Base-by-base conservation (phyloP, 169 alveolate genomes). In the Cryptosporidium viatorum region DNA sequence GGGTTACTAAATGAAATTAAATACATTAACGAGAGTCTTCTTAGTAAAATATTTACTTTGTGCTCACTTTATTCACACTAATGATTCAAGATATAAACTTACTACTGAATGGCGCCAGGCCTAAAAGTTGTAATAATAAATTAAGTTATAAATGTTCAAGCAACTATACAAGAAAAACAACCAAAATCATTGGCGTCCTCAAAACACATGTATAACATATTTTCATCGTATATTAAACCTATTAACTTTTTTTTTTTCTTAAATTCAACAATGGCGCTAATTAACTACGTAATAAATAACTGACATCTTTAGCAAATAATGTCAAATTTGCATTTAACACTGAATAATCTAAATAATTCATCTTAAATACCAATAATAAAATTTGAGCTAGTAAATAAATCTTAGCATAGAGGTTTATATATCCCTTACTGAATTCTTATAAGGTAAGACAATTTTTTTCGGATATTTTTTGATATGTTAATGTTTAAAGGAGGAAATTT, bases 401-500 rank as follows among this genome's bases (percentile, higher is more conserved):
- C 18, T 9, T 0, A 55, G n/a, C n/a, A 1, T n/a, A 1, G 35
- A 55, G 37, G 67, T 55, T n/a, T 23, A 3, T 55, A 23, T 29
- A 55, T 55, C n/a, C 67, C 35, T 21, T 55, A 41, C 7, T 55
- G 67, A 21, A 55, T 26, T 55, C 23, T 23, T n/a, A 5, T 6
- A 23, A 55, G 3, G 35, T 8, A 55, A 55, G 10, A 55, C 67
- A n/a, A 9, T 26, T 26, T 55, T 21, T 55, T 2, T 26, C 9
- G 7, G 7, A 55, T 16, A 55, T n/a, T 55, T 55, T 1, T 37
- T 26, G 37, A 18, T 37, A 70, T 70, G 84, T 50, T 70, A 58
- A 41, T 65, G 50, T 73, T 73, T 35, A 73, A 29, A 55, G 86
- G 86, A 55, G 71, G 71, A 26, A 55, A 51, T 37, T 86, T 74